These are phyloP conservation scores for Phytophthora podocarpi DNA, from an alignment of 352 stramenopile species.

Conservation along the genomic window DNA sequence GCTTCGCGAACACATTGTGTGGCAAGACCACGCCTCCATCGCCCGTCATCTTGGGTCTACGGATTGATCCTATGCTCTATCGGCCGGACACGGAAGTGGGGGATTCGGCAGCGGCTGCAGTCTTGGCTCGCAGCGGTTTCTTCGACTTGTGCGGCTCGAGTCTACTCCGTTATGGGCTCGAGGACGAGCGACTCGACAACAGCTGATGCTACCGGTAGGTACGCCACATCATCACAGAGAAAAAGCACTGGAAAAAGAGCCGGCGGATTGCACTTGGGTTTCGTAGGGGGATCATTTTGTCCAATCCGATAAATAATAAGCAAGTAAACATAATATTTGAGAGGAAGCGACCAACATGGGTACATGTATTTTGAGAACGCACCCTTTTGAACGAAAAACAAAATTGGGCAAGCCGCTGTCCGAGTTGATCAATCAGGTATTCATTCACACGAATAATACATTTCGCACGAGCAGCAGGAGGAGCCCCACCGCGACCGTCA, in stretches of 20 bases:
- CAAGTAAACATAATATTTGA: background rate
- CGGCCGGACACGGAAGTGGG: slow-evolving; percentile 26
- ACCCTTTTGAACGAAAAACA: no score
- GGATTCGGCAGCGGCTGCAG: background rate
- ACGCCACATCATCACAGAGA: slow-evolving; percentile 35
- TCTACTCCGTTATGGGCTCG: slow-evolving; percentile 33
- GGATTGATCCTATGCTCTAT: slow-evolving; percentile 4
- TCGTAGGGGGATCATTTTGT: slow-evolving; percentile 13
- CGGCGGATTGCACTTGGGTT: slow-evolving; percentile 23
- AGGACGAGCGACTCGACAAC: slow-evolving; percentile 43
- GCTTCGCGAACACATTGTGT: slow-evolving; percentile 80
- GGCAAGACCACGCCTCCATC: slow-evolving; percentile 53
- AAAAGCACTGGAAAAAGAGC: slow-evolving; percentile 30
- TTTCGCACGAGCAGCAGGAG: no score
- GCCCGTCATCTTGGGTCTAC: slow-evolving; percentile 31
- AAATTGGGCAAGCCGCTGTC: no score
- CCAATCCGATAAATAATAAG: slow-evolving; percentile 15
- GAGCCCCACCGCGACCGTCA: no score
- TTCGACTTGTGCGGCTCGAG: slow-evolving; percentile 28
- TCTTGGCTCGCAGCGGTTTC: slow-evolving; percentile 12
- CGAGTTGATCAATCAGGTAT: no score
- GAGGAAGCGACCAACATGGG: background rate
- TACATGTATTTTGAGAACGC: no score
- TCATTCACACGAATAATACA: no score
- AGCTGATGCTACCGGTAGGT: slow-evolving; percentile 23